Evolutionary conservation across 371 early-diverging fungal species (phyloP), one percentile per base, ranked within the genome.

Genomic region (Lichtheimia corymbifera): DNA sequence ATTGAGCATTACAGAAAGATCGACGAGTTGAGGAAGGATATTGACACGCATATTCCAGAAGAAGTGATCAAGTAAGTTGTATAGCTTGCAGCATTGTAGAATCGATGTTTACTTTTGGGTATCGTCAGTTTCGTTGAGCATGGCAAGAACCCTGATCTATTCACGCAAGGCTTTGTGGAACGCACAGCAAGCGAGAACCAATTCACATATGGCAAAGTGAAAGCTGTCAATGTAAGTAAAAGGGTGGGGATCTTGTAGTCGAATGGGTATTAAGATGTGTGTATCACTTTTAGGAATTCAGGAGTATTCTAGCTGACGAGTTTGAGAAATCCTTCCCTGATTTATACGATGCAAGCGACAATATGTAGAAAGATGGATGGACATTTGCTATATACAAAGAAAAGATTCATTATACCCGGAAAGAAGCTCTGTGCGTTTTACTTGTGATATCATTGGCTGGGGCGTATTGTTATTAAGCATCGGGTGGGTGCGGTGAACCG

Each of bases 181-280:
- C 76, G 90, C 54, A 76, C 86, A 43, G 91, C 88, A 15, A 89
- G 84, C n/a, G 91, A 91, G 66, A 91, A 90, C 65, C 91, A 91
- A 62, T 90, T 85, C 51, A 88, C 91, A 0, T 85, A 91, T 59
- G 91, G 91, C 59, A 90, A 90, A 63, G 82, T 89, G 53, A 71
- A 80, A 15, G 89, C 91, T 15, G 78, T 91, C 47, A 79, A 80
- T 63, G 87, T 81, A 82, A 67, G 73, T 50, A 24, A n/a, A 1
- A n/a, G 5, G n/a, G n/a, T n/a, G n/a, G 4, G 4, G 41, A 14
- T 17, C 9, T 58, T 40, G 42, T 47, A 30, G 2, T 55, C 27
- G 42, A 24, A n/a, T 11, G 22, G 18, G 3, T 20, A 22, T 14
- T 3, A 7, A 11, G 2, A 24, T 47, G 20, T 25, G n/a, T n/a